Conservation (phyloP, 495 filamentous ascomycete genomes). For the Aspergillus cristatus region DNA sequence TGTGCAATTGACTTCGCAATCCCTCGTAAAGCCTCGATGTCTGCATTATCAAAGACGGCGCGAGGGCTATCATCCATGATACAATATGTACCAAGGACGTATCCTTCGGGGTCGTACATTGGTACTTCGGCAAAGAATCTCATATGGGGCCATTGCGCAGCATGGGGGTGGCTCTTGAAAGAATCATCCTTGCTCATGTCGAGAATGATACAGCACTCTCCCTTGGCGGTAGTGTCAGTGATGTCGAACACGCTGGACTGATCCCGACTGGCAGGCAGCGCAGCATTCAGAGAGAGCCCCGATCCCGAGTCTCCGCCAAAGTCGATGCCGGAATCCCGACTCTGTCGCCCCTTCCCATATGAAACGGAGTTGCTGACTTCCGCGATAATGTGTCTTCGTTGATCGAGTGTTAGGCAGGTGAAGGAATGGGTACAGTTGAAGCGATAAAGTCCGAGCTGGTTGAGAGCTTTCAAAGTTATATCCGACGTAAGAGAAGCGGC, state of each 20-base stretch:
- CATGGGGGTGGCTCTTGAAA: constrained; percentile 29
- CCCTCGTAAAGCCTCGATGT: constrained; percentile 17
- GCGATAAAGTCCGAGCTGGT: constrained; percentile 50
- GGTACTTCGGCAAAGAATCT: constrained; percentile 58
- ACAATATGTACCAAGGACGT: constrained; percentile 53
- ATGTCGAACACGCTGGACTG: too few relatives aligned
- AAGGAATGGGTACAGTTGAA: constrained; percentile 41
- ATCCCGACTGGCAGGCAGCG: not conserved
- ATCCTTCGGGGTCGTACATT: constrained; percentile 43
- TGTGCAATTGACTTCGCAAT: constrained; percentile 12
- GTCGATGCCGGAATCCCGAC: too few relatives aligned
- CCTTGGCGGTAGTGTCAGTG: constrained; percentile 4
- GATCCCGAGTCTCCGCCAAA: too few relatives aligned
- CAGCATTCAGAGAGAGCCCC: not conserved
- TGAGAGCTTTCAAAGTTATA: constrained; percentile 48
- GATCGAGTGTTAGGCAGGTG: constrained; percentile 46
- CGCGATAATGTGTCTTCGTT: constrained; percentile 47
- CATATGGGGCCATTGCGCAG: constrained; percentile 25
- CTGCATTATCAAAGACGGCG: constrained; percentile 10
- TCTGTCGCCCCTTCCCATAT: constrained; percentile 9
- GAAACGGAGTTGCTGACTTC: constrained; percentile 39
- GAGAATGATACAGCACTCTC: constrained; percentile 29
- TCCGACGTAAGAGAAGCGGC: constrained; percentile 33
- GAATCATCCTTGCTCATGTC: constrained; percentile 36
- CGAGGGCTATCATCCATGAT: constrained; percentile 45